Evolutionary conservation across 1,139 yeast species (phyloP).

Genomic region (Magnusiomyces sp.): DNA sequence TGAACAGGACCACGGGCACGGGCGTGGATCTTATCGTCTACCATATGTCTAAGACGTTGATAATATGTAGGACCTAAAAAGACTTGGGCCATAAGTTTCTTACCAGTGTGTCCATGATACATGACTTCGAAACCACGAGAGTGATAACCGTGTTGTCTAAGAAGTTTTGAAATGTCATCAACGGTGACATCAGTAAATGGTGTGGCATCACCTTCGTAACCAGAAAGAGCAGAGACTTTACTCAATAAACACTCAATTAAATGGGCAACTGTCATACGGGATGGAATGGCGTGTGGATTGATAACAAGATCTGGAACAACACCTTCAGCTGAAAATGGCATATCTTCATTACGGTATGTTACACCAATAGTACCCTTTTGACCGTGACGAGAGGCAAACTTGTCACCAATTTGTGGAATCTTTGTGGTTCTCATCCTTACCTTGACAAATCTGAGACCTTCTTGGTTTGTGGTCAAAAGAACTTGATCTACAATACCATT

Average conservation of each 20-base stretch:
- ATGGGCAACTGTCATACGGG: constrained; percentile 99
- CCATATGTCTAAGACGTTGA: constrained; percentile 98
- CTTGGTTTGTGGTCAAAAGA: constrained; percentile 91
- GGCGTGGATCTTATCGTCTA: constrained; percentile 97
- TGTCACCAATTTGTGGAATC: constrained; percentile 97
- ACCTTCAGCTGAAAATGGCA: constrained; percentile 98
- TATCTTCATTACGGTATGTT: constrained; percentile 95
- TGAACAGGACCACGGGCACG: constrained; percentile 99
- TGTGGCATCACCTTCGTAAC: constrained; percentile 97
- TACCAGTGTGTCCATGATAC: constrained; percentile 99
- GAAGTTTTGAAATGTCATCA: constrained; percentile 83
- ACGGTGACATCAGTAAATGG: constrained; percentile 98
- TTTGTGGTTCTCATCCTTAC: constrained; percentile 98
- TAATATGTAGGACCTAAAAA: constrained; percentile 98
- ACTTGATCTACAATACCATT: constrained; percentile 98
- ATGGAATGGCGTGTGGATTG: constrained; percentile 99
- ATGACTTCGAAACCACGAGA: constrained; percentile 97
- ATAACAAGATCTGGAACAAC: constrained; percentile 93
- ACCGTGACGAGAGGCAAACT: constrained; percentile 98
- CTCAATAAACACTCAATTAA: constrained; percentile 94
- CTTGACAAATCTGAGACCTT: constrained; percentile 93
- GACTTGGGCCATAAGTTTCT: constrained; percentile 93
- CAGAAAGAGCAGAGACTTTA: constrained; percentile 89
- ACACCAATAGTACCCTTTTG: constrained; percentile 99
- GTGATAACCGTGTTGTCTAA: constrained; percentile 94